phyloP scores from a whole-genome alignment of 2,329 filamentous ascomycete species.

The Microcera coccophila region DNA sequence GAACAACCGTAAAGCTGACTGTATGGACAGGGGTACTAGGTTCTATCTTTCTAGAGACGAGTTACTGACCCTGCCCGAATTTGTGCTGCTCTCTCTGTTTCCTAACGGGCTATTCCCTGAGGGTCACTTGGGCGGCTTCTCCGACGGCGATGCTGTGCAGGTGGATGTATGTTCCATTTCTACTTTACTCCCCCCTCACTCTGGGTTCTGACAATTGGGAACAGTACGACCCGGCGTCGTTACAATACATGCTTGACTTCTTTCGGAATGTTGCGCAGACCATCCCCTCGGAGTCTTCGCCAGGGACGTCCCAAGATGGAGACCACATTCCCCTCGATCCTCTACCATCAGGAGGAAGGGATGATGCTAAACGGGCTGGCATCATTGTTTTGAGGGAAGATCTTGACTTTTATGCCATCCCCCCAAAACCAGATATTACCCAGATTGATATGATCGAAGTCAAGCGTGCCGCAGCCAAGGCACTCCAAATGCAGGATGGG shows the following conservation, averaged over 20 bases:
- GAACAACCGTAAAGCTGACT: constrained; percentile 23
- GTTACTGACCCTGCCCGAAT: constrained; percentile 90
- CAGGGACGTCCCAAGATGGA: constrained; percentile 60
- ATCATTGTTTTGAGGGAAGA: constrained; percentile 97
- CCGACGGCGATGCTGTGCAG: constrained; percentile 90
- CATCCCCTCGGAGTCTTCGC: constrained; percentile 74
- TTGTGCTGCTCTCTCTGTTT: constrained; percentile 94
- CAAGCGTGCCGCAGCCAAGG: constrained; percentile 84
- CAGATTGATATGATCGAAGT: constrained; percentile 92
- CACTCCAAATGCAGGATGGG: constrained; percentile 82
- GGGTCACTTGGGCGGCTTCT: constrained; percentile 88
- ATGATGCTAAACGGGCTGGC: constrained; percentile 84
- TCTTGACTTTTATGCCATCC: constrained; percentile 95
- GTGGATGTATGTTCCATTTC: constrained; percentile 80
- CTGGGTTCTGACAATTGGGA: neutral
- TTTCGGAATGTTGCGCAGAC: constrained; percentile 94
- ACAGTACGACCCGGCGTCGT: constrained; percentile 92
- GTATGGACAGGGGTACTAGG: constrained; percentile 67
- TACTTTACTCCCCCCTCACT: constrained; percentile 6
- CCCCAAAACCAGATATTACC: constrained; percentile 76
- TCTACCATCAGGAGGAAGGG: constrained; percentile 63
- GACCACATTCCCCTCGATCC: constrained; percentile 67
- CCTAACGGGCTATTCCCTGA: constrained; percentile 98
- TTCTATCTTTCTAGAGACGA: constrained; percentile 95
- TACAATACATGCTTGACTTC: constrained; percentile 99